Conservation (phyloP, 371 early-diverging fungal genomes). For the Dinochytrium kinnereticum region DNA sequence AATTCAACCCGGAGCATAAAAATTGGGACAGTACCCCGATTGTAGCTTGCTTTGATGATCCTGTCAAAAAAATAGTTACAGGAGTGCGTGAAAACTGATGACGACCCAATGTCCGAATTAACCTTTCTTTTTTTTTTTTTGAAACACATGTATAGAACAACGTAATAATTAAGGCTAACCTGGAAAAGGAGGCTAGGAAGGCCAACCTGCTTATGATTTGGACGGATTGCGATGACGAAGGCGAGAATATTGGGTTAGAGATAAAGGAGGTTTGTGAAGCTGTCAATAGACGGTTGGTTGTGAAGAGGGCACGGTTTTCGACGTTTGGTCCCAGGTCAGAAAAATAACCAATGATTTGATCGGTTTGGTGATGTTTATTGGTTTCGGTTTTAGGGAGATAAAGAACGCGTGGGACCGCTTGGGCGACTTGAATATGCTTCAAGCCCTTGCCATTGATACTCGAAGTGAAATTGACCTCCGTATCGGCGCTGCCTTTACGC, state of each 20-base stretch:
- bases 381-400: conserved; percentile 85
- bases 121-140: neutral
- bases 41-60: conserved; percentile 69
- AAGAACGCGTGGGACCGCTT: conserved; percentile 81
- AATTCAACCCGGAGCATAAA: conserved; percentile 66
- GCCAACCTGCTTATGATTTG: conserved; percentile 90
- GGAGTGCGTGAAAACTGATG: conserved; percentile 11
- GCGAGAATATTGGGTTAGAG: conserved; percentile 97
- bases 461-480: conserved; percentile 96
- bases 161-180: conserved; percentile 66
- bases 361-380: too few species aligned
- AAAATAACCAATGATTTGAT: too few species aligned
- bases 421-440: conserved; percentile 38
- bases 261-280: conserved; percentile 71
- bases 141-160: conserved; percentile 41
- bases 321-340: too few species aligned
- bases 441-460: conserved; percentile 91
- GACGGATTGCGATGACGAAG: conserved; percentile 99
- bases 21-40: conserved; percentile 68
- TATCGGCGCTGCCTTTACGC: conserved; percentile 96
- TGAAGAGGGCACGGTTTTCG: conserved; percentile 83
- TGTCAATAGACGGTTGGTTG: conserved; percentile 67
- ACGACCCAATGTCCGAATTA: conserved; percentile 28
- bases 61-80: conserved; percentile 52
- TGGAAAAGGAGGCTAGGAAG: conserved; percentile 63